Base-by-base conservation (phyloP, 2,329 filamentous ascomycete genomes). In the Calonectria multiphialidica region DNA sequence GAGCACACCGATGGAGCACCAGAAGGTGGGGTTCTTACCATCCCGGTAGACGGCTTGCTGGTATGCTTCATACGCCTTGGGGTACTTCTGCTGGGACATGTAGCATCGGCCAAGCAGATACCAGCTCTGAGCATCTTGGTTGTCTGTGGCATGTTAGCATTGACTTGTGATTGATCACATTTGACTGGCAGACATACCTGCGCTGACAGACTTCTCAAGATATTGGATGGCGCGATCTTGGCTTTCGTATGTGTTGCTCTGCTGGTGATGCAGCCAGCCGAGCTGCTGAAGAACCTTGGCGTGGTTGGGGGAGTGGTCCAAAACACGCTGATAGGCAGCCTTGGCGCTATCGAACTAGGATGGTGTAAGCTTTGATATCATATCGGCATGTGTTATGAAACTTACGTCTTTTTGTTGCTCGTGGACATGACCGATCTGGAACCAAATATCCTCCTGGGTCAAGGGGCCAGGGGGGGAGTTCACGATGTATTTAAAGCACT, bases 401-500 rank as follows among this genome's bases (percentile, higher is more conserved):
- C 95, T 86, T 88, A 98, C 96, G 81, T 99, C 97, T 89, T 98
- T 98, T 84, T 98, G 96, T 81, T 98, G 97, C 82, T 99, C 97
- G 80, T 99, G 96, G 62, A 99, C 97, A 83, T 99, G 97, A 30
- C 97, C 97, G 81, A 99, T 98, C 84, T 99, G 97, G 87, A 99
- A 99, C 96, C 96, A 98, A 72, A 99, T 99, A 79, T 99, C 97
- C 83, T 98, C 96, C 83, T 98, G 96, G 0, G 96, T 98, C 78
- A 99, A 85, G 2, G 97, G 97, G 5, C 95, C 93, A 3, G 97
- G 97, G 33, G 97, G 96, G 66, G 98, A 96, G 77, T 91, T 93
- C 75, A 98, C 96, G 77, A 99, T 99, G 82, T 98, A 98, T 85
- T 97, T 97, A 87, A 99, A 99, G 87, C 97, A 98, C 95, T 98